Base-by-base conservation (phyloP, 495 filamentous ascomycete genomes). In the Glarea lozoyensis region DNA sequence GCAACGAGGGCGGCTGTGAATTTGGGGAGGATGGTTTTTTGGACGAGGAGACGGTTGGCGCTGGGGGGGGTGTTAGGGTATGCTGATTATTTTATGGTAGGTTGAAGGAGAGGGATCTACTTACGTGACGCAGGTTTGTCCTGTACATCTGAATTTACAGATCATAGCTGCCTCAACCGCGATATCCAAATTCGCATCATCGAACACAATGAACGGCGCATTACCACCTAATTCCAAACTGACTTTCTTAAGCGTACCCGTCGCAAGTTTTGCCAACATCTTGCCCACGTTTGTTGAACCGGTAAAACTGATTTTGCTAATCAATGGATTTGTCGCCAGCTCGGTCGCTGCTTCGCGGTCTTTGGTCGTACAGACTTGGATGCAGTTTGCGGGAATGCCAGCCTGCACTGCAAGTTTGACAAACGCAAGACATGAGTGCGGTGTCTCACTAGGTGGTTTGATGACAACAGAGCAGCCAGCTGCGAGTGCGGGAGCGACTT, bases 151-250 rank as follows among this genome's bases (percentile, higher is more conserved):
- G 73, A 90, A 93, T 60, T 94, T 94, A 56, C 72, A 81, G 23
- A 74, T 56, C 32, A 92, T 68, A 4, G 81, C 82, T 6, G 82
- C 86, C 1, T 72, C 67, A 3, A 92, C 81, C 2, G 87, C 87
- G 0, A 66, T 62, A 40, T 86, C 82, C 30, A 94, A 62, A 54
- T 94, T 79, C 22, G 86, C 84, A 53, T 94, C 87, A 40, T 92
- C 82, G 52, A 94, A 94, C 11, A 93, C 84, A 41, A 94, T 90
- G 63, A 93, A 92, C 2, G 87, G 86, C 0, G 85, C 84, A 60
- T 94, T 94, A 16, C 88, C 88, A 37, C 88, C 88, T 0, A 94
- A 70, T 55, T 94, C 88, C 54, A 93, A 76, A 3, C 74, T 82
- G 17, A 89, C 67, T 56, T 88, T 85, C 69, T 94, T 94, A 45